Evolutionary conservation across 2,329 filamentous ascomycete genomes (phyloP).

Genomic region (Ophiostoma quercus): DNA sequence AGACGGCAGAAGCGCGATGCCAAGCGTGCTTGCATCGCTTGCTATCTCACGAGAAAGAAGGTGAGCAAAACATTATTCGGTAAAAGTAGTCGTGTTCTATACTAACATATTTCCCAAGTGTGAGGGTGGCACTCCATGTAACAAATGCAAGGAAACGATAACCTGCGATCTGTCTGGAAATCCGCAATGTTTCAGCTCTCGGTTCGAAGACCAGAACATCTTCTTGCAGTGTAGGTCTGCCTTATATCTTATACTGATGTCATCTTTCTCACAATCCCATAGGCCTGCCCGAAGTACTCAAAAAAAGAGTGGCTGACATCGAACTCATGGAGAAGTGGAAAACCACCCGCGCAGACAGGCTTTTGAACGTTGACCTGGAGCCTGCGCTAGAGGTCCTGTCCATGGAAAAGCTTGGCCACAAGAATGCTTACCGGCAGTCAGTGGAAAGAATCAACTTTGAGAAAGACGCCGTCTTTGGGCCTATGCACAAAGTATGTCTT

Average conservation of each 20-base stretch:
- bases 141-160: background rate
- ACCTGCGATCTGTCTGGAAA: rapidly evolving
- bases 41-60: background rate
- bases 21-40: conserved; percentile 2
- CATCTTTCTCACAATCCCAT: background rate
- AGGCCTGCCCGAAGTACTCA: background rate
- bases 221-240: conserved; percentile 15
- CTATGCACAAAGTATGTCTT: conserved; percentile 18
- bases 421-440: background rate
- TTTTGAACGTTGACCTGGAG: background rate
- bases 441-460: background rate
- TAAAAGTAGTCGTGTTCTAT: background rate
- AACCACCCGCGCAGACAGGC: background rate
- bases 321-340: background rate
- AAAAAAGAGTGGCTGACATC: background rate
- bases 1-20: conserved; percentile 1
- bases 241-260: background rate
- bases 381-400: background rate
- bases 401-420: conserved; percentile 9
- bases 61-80: background rate
- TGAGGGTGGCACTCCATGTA: background rate
- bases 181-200: conserved; percentile 13
- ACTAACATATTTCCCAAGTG: background rate
- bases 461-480: conserved; percentile 7
- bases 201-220: conserved; percentile 19